Conservation (phyloP, 257 asterid species). For the Plantago ovata region DNA sequence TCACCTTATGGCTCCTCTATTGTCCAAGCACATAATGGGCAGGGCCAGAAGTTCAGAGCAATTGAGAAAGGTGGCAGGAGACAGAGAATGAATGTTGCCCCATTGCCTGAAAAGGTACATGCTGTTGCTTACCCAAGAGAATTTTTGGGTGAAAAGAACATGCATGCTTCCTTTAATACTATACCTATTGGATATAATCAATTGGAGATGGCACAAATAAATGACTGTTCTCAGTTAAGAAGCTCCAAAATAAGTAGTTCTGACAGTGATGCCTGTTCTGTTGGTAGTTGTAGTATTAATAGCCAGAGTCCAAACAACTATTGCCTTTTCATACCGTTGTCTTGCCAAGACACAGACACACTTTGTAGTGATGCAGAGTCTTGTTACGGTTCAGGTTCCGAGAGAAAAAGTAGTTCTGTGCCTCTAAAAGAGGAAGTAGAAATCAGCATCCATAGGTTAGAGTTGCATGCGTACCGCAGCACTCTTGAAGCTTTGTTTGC, state of each 20-base stretch:
- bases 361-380: slow-evolving; percentile 68
- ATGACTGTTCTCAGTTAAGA: slow-evolving; percentile 30
- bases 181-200: slow-evolving; percentile 45
- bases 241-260: slow-evolving; percentile 36
- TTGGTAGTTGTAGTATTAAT: slow-evolving; percentile 79
- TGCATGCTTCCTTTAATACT: slow-evolving; percentile 43
- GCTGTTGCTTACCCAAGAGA: slow-evolving; percentile 62
- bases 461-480: slow-evolving; percentile 77
- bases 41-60: slow-evolving; percentile 36
- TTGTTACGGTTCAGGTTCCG: slow-evolving; percentile 33
- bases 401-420: slow-evolving; percentile 37
- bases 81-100: slow-evolving; percentile 30
- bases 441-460: slow-evolving; percentile 59
- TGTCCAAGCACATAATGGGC: slow-evolving; percentile 41
- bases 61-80: slow-evolving; percentile 37
- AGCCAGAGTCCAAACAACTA: slow-evolving; percentile 34
- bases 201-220: slow-evolving; percentile 31
- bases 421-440: slow-evolving; percentile 53
- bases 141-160: slow-evolving; percentile 43
- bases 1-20: slow-evolving; percentile 40
- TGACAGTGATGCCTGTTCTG: slow-evolving; percentile 62
- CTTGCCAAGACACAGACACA: slow-evolving; percentile 38
- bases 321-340: slow-evolving; percentile 26
- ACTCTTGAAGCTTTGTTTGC: slow-evolving; percentile 72
- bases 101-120: slow-evolving; percentile 53